A percentile compares a stretch with the other conserved stretches of the same genome.
These are phyloP conservation scores for Neurospora crassa DNA, from an alignment of 2,329 filamentous ascomycete species.

Conservation along the genomic window DNA sequence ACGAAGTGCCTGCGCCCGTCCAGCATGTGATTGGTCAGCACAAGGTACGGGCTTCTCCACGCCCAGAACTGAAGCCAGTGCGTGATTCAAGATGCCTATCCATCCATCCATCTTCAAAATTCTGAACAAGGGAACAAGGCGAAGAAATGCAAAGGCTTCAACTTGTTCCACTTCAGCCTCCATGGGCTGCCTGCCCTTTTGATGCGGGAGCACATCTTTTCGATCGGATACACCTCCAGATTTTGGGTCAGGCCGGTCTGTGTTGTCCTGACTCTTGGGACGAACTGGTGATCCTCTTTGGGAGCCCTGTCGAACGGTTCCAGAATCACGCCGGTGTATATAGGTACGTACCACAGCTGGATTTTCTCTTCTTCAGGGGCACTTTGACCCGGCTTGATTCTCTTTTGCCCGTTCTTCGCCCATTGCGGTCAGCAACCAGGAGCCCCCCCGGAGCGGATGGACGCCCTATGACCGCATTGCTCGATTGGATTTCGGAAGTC, in stretches of 20 bases:
- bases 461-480: background rate
- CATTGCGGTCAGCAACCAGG: background rate
- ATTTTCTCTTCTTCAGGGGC: background rate
- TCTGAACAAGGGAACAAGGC: slow-evolving; percentile 11
- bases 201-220: background rate
- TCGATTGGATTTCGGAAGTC: background rate
- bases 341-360: background rate
- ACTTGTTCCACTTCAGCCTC: background rate
- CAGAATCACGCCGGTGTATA: background rate
- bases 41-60: slow-evolving; percentile 1
- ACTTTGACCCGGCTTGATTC: background rate
- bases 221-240: background rate
- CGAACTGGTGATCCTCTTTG: background rate
- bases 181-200: background rate
- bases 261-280: background rate
- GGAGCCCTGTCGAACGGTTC: background rate
- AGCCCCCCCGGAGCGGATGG: background rate
- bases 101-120: background rate
- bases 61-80: background rate
- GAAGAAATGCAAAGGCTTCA: slow-evolving; percentile 12
- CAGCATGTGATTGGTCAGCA: slow-evolving; percentile 11
- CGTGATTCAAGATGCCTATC: slow-evolving; percentile 17
- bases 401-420: background rate
- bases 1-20: slow-evolving; percentile 13
- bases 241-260: background rate